Evolutionary conservation across 169 alveolate genomes (phyloP).

Genomic region (Theileria equi): DNA sequence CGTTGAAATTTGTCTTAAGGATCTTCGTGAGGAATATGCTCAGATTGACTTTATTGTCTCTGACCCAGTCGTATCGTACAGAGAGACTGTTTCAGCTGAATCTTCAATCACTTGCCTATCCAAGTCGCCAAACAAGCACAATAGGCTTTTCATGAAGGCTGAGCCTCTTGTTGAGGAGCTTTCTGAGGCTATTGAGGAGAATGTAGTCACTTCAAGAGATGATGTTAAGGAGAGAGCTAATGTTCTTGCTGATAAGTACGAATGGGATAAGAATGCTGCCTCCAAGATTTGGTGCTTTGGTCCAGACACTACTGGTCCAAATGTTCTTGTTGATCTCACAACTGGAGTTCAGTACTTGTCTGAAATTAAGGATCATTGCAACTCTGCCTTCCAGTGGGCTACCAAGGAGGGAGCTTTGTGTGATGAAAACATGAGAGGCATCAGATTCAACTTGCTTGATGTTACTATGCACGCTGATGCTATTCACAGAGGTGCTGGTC

Average conservation of each 20-base stretch:
- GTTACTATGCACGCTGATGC: conserved; percentile 99
- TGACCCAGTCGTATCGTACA: conserved; percentile 99
- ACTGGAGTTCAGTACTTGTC: conserved; percentile 96
- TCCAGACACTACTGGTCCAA: conserved; percentile 98
- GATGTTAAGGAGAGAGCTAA: conserved; percentile 95
- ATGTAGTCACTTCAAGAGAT: conserved; percentile 87
- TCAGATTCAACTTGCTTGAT: conserved; percentile 95
- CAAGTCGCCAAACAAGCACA: conserved; percentile 99
- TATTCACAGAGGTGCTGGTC: conserved; percentile 99
- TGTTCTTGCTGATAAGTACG: conserved; percentile 89
- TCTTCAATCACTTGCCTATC: conserved; percentile 92
- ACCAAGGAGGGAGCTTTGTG: conserved; percentile 97
- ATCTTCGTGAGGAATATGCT: conserved; percentile 97
- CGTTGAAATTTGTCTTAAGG: conserved; percentile 98
- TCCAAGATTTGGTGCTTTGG: conserved; percentile 99
- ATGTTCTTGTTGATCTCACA: conserved; percentile 94
- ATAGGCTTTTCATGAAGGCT: conserved; percentile 95
- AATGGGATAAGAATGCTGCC: conserved; percentile 97
- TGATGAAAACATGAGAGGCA: conserved; percentile 98
- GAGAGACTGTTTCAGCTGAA: conserved; percentile 96
- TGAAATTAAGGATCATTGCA: conserved; percentile 98
- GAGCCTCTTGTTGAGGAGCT: conserved; percentile 96
- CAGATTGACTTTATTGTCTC: conserved; percentile 95
- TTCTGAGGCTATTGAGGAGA: conserved; percentile 94
- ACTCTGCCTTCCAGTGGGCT: conserved; percentile 99